These are phyloP conservation scores for Malus hybrid DNA, from an alignment of 331 rosid species.

Conservation along the genomic window DNA sequence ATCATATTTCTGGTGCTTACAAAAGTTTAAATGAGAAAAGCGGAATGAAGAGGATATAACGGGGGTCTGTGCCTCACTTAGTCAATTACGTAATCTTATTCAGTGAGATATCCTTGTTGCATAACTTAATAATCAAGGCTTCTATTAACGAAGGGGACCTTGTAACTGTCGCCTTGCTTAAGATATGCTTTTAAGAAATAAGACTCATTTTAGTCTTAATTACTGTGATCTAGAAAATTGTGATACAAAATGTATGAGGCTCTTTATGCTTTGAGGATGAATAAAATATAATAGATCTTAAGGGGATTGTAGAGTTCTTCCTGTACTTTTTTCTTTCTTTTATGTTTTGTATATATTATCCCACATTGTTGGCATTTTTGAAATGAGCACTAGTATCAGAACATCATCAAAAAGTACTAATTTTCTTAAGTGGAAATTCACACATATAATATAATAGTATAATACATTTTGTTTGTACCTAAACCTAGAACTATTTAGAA, in stretches of 20 bases:
- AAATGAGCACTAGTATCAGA: background rate
- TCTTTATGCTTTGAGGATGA: background rate
- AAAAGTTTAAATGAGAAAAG: background rate
- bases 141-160: background rate
- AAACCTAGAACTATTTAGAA: background rate
- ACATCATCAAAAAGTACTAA: background rate
- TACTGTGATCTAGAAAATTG: background rate
- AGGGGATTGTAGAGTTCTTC: background rate
- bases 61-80: background rate
- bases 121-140: background rate
- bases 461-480: background rate
- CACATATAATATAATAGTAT: too few relatives aligned
- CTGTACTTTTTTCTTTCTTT: background rate
- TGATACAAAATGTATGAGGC: background rate
- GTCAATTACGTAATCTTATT: background rate
- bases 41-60: background rate
- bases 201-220: background rate
- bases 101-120: background rate
- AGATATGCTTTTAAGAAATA: background rate
- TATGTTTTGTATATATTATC: background rate
- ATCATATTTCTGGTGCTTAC: background rate
- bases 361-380: background rate
- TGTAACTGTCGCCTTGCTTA: background rate
- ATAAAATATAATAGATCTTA: background rate
- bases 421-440: background rate